Evolutionary conservation across 2,329 filamentous ascomycete genomes (phyloP).

Genomic region (Keithomyces neogunnii): DNA sequence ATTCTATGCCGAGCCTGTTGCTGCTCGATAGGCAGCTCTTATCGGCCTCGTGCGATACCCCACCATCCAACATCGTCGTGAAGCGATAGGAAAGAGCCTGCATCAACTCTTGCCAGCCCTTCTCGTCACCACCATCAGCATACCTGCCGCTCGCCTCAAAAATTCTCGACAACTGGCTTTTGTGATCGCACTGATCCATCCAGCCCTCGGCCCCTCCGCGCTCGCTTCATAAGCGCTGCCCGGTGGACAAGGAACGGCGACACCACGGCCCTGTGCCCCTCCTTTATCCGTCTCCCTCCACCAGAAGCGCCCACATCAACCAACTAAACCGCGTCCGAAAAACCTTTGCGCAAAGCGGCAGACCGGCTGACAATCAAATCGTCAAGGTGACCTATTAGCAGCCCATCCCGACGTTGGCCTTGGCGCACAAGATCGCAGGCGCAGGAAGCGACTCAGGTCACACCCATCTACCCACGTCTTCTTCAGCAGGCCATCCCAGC

Average conservation of each 20-base stretch:
- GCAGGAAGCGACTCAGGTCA: neutral
- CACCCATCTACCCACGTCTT: neutral
- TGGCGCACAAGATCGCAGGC: neutral
- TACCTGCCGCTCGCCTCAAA: too few relatives aligned
- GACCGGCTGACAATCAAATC: neutral
- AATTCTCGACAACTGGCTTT: neutral
- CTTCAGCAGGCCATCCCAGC: too few relatives aligned
- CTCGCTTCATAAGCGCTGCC: too few relatives aligned
- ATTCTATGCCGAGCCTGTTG: too few relatives aligned
- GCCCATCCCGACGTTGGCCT: neutral
- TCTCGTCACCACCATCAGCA: too few relatives aligned
- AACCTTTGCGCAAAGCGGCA: neutral
- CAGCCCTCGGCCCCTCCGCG: too few relatives aligned
- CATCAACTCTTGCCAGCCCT: too few relatives aligned
- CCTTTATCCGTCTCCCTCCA: slow-evolving; percentile 1
- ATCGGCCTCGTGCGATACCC: too few relatives aligned
- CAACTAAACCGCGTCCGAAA: neutral
- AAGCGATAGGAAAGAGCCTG: too few relatives aligned
- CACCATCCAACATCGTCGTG: too few relatives aligned
- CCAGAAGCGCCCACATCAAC: neutral
- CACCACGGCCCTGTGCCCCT: slow-evolving; percentile 3
- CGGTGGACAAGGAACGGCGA: neutral
- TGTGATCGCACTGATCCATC: neutral
- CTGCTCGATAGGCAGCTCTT: too few relatives aligned
- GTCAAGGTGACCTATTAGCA: neutral